These are phyloP conservation scores for Boletus albobrunnescens DNA, from an alignment of 1,284 basidiomycete species.

Conservation along the genomic window DNA sequence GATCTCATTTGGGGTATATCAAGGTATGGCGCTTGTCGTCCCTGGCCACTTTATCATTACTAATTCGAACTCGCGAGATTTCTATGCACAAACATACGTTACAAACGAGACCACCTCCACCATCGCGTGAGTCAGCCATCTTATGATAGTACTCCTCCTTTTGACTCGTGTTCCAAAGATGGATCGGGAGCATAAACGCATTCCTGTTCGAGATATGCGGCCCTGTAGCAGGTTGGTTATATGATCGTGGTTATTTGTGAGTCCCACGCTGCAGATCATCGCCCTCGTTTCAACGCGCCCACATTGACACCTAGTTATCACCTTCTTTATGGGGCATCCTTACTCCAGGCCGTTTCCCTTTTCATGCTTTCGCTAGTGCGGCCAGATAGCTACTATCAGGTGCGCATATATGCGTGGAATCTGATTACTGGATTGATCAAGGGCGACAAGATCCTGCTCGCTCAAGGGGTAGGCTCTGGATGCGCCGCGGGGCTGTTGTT, in stretches of 20 bases:
- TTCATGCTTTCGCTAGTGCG: constrained; percentile 40
- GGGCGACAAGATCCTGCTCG: constrained; percentile 31
- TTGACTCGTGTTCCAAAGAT: constrained; percentile 28
- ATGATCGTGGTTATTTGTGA: constrained; percentile 37
- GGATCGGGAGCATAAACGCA: constrained; percentile 50
- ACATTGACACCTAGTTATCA: constrained; percentile 24
- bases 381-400: constrained; percentile 35
- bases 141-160: not conserved
- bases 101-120: constrained; percentile 35
- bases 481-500: constrained; percentile 33
- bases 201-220: constrained; percentile 40
- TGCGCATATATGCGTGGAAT: constrained; percentile 3
- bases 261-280: constrained; percentile 3
- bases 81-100: constrained; percentile 36
- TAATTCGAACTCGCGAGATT: constrained; percentile 23
- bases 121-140: constrained; percentile 34
- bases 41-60: not conserved
- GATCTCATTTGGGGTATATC: constrained; percentile 42
- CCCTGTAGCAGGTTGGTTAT: constrained; percentile 34
- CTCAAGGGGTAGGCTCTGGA: constrained; percentile 36
- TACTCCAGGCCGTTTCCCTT: constrained; percentile 31
- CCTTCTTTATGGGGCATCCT: constrained; percentile 28
- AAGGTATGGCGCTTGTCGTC: constrained; percentile 30
- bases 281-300: not conserved
- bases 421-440: not conserved